A percentile compares a stretch with the other conserved stretches of the same genome.
Evolutionary conservation across 176 grass and related monocot genomes (phyloP).

Genomic region (Triticum turgidum): DNA sequence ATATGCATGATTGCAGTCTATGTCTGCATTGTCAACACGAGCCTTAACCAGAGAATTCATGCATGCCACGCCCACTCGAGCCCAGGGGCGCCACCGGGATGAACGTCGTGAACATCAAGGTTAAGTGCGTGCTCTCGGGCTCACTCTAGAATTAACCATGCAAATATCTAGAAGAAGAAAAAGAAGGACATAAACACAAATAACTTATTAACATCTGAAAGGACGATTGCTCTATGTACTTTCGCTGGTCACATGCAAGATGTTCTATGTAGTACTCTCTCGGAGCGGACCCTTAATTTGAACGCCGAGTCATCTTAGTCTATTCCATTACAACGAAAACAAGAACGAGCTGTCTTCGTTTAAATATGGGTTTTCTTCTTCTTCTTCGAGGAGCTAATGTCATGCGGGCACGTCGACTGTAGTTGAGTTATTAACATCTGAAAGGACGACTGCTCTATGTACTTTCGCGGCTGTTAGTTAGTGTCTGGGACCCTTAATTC

Average conservation of each 20-base stretch:
- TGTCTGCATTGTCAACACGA: background rate
- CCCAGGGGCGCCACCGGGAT: background rate
- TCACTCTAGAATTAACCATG: background rate
- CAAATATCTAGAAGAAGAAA: too few species aligned
- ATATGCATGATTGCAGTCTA: too few species aligned
- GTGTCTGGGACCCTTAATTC: background rate
- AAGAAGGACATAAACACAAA: too few species aligned
- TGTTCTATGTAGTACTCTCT: background rate
- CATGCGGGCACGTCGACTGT: too few species aligned
- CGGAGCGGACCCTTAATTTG: background rate
- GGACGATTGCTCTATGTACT: background rate
- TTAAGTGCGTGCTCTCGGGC: background rate
- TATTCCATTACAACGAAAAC: background rate
- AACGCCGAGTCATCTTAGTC: background rate
- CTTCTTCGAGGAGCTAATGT: too few species aligned
- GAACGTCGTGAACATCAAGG: background rate
- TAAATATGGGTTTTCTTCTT: background rate
- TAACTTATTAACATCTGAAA: background rate
- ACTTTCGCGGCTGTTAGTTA: background rate
- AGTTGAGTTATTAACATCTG: background rate
- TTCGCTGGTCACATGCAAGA: background rate
- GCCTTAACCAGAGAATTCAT: background rate
- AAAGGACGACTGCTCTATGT: background rate
- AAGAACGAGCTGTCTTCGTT: background rate
- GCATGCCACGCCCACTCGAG: background rate